These are phyloP conservation scores for Sungouiozyma ichnusensis DNA, from an alignment of 805 yeast species.

Conservation along the genomic window DNA sequence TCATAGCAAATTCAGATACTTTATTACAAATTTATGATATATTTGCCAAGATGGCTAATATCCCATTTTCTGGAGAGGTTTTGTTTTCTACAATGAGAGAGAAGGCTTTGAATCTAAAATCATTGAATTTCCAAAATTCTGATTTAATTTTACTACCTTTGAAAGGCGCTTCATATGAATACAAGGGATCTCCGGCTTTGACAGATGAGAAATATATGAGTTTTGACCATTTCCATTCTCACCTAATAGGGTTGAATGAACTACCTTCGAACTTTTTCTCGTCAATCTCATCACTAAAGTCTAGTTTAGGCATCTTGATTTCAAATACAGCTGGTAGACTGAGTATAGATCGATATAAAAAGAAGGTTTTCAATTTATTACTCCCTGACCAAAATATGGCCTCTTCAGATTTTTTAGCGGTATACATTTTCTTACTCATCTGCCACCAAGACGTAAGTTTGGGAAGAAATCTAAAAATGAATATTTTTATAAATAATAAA, in stretches of 20 bases:
- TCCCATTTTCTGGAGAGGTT: slow-evolving; percentile 63
- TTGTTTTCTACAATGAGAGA: slow-evolving; percentile 24
- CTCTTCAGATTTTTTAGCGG: slow-evolving; percentile 22
- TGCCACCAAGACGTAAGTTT: slow-evolving; percentile 10
- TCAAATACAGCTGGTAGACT: slow-evolving; percentile 18
- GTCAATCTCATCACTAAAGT: slow-evolving; percentile 11
- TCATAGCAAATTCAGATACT: slow-evolving; percentile 22
- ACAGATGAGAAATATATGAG: slow-evolving; percentile 15
- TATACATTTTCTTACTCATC: slow-evolving; percentile 17
- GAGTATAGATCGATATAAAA: slow-evolving; percentile 14
- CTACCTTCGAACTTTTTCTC: slow-evolving; percentile 20
- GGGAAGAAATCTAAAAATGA: slow-evolving; percentile 8
- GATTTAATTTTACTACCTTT: slow-evolving; percentile 20
- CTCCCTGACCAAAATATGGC: slow-evolving; percentile 19
- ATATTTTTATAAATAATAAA: slow-evolving; percentile 15
- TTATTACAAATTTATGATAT: slow-evolving; percentile 28
- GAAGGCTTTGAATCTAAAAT: slow-evolving; percentile 17
- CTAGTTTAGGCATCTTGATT: slow-evolving; percentile 17
- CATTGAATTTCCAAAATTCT: slow-evolving; percentile 8
- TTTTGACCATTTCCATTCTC: slow-evolving; percentile 22
- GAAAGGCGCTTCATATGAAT: slow-evolving; percentile 20
- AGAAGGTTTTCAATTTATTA: slow-evolving; percentile 13
- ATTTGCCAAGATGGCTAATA: slow-evolving; percentile 28
- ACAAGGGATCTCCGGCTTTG: slow-evolving; percentile 9
- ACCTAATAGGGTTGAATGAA: slow-evolving; percentile 24